Conservation (phyloP, 345 rosid genomes). For the Citrus unshiu region DNA sequence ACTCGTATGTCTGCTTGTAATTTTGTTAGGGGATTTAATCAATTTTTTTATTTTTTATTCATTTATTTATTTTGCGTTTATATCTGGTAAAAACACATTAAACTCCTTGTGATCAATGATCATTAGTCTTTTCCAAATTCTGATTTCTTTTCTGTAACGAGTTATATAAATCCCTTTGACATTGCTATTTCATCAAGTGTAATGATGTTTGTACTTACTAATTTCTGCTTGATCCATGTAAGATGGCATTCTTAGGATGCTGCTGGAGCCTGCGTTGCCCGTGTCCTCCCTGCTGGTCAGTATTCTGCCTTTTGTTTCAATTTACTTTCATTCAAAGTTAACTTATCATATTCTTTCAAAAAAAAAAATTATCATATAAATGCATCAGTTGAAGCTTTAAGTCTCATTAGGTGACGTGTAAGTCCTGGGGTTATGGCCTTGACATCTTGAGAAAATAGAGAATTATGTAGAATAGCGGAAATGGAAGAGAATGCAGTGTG, state of each 20-base stretch:
- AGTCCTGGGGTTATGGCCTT: background rate
- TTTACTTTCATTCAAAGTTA: background rate
- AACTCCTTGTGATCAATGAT: background rate
- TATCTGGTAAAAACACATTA: background rate
- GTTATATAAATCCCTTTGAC: background rate
- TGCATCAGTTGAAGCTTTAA: background rate
- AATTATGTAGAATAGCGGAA: background rate
- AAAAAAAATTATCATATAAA: background rate
- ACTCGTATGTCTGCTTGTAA: background rate
- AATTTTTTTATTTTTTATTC: too few species aligned
- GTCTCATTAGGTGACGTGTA: background rate
- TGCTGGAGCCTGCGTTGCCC: constrained; percentile 57
- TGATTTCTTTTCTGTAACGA: background rate
- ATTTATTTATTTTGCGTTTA: too few species aligned
- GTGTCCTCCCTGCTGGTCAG: constrained; percentile 51
- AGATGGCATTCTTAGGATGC: constrained; percentile 60
- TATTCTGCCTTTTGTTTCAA: constrained; percentile 11
- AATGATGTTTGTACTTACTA: background rate
- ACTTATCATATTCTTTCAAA: background rate
- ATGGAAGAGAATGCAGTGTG: background rate
- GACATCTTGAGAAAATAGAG: background rate
- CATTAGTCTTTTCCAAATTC: background rate
- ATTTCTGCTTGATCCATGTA: constrained; percentile 11
- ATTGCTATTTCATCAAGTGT: background rate
- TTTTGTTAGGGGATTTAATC: background rate